Conservation (phyloP, 176 grass and related monocot species). For the Sorghum bicolor region DNA sequence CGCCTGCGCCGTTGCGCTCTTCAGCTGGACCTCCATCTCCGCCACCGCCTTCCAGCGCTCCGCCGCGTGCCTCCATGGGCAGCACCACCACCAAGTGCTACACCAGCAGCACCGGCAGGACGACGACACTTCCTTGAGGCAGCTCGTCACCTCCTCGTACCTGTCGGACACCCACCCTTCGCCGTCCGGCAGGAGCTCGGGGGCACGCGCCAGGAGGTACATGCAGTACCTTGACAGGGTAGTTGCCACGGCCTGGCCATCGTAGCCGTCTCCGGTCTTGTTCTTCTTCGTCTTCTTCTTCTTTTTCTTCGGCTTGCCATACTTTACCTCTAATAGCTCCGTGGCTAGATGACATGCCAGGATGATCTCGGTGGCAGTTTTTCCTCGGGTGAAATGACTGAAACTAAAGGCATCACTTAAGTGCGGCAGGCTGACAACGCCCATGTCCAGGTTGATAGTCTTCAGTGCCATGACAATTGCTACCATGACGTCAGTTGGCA, state of each 20-base stretch:
- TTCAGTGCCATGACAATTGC: background rate
- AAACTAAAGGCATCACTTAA: too few species aligned
- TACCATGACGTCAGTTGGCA: background rate
- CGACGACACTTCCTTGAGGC: background rate
- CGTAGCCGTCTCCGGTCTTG: too few species aligned
- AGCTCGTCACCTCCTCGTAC: background rate
- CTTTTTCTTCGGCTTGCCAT: too few species aligned
- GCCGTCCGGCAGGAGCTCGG: constrained; percentile 19
- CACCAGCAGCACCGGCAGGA: background rate
- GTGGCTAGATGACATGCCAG: constrained; percentile 21
- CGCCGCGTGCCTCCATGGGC: background rate
- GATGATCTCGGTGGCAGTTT: background rate
- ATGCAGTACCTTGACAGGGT: constrained; percentile 26
- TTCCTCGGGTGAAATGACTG: background rate
- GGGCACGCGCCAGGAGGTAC: background rate
- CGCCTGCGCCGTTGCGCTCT: background rate
- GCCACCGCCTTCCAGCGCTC: background rate
- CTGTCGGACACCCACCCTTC: background rate
- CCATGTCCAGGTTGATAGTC: background rate
- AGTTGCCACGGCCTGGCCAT: background rate
- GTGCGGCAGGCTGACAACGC: background rate
- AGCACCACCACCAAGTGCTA: background rate
- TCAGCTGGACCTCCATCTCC: background rate
- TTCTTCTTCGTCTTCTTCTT: background rate
- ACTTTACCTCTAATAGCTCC: background rate